phyloP scores from a whole-genome alignment of 768 basidiomycete genomes.

The Lactarius quietus region DNA sequence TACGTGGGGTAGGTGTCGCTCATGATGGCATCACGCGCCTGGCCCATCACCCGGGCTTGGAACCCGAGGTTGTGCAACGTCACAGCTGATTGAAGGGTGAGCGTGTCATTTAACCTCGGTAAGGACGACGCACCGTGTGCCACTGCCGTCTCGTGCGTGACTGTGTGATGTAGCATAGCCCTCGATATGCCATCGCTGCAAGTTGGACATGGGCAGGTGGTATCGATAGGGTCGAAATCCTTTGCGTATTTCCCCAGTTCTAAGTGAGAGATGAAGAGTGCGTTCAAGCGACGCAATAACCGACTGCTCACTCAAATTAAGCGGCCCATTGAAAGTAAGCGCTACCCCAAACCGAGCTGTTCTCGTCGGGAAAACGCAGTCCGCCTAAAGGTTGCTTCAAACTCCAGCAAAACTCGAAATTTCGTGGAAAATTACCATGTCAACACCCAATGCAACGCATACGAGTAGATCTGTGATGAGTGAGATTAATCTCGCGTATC shows the following conservation, averaged over 20 bases:
- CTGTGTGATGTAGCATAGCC: conserved; percentile 70
- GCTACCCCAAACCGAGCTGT: conserved; percentile 92
- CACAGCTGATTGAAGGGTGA: conserved; percentile 46
- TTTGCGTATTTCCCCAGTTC: conserved; percentile 67
- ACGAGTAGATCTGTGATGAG: conserved; percentile 67
- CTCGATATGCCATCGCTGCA: conserved; percentile 64
- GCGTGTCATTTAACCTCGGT: conserved; percentile 7
- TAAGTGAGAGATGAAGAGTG: conserved; percentile 29
- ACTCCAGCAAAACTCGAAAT: neutral
- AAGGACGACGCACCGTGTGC: conserved; percentile 60
- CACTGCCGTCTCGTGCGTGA: conserved; percentile 78
- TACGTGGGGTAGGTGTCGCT: conserved; percentile 76
- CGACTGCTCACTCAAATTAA: conserved; percentile 67
- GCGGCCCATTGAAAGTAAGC: conserved; percentile 72
- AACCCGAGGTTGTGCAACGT: conserved; percentile 83
- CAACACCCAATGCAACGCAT: conserved; percentile 87
- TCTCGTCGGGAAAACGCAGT: conserved; percentile 91
- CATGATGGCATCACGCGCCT: conserved; percentile 76
- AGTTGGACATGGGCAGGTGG: conserved; percentile 81
- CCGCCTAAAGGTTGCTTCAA: conserved; percentile 50
- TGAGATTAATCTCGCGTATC: neutral
- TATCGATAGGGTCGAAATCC: conserved; percentile 71
- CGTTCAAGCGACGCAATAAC: neutral
- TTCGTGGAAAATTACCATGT: conserved; percentile 62
- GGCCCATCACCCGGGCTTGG: conserved; percentile 86